Conservation (phyloP, 768 basidiomycete genomes). For the Megacollybia marginata region DNA sequence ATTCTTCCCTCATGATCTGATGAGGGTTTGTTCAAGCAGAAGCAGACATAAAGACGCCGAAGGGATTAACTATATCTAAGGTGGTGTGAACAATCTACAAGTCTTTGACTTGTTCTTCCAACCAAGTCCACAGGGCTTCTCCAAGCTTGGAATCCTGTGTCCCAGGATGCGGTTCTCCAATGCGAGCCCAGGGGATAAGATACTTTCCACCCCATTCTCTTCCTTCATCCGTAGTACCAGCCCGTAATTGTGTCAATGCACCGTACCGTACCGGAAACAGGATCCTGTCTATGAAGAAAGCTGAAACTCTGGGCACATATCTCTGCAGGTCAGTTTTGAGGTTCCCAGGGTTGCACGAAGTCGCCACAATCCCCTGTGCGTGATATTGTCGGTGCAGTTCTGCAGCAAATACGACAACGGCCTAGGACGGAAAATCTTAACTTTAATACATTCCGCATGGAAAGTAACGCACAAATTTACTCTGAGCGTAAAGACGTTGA, state of each 20-base stretch:
- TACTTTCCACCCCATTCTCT: constrained; percentile 19
- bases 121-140: background rate
- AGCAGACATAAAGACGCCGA: too few relatives aligned
- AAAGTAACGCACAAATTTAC: constrained; percentile 20
- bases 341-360: too few relatives aligned
- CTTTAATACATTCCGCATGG: background rate
- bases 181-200: background rate
- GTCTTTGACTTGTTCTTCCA: background rate
- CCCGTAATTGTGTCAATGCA: constrained; percentile 30
- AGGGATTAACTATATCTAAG: too few relatives aligned
- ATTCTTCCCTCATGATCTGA: too few relatives aligned
- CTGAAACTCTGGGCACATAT: too few relatives aligned
- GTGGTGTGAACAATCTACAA: background rate
- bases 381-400: too few relatives aligned
- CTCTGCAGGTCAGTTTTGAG: too few relatives aligned
- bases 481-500: constrained; percentile 14
- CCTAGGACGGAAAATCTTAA: too few relatives aligned
- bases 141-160: background rate
- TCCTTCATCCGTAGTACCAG: constrained; percentile 25
- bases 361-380: too few relatives aligned
- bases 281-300: background rate
- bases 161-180: background rate
- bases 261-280: constrained; percentile 20
- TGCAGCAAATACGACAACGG: too few relatives aligned
- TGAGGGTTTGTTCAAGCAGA: too few relatives aligned